phyloP scores from a whole-genome alignment of 1,284 basidiomycete species.

The Cryptococcus deneoformans region DNA sequence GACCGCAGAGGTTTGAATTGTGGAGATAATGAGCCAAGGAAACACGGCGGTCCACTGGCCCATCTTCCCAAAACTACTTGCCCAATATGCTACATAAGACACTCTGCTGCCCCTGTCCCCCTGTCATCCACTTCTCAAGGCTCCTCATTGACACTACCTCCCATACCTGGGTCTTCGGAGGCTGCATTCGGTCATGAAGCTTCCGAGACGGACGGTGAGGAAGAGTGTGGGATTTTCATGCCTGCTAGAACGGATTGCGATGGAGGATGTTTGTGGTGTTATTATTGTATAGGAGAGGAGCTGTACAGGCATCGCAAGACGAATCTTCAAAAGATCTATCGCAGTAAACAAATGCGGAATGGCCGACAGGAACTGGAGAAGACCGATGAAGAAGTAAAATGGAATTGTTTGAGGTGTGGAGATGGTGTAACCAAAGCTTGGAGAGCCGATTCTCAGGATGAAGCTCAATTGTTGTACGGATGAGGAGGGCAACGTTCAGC shows the following conservation, averaged over 20 bases:
- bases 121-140: constrained; percentile 22
- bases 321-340: background rate
- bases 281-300: constrained; percentile 77
- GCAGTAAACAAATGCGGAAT: constrained; percentile 2
- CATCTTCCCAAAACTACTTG: constrained; percentile 46
- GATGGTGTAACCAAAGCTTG: constrained; percentile 35
- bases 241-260: constrained; percentile 46
- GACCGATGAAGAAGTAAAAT: constrained; percentile 38
- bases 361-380: constrained; percentile 2
- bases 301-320: constrained; percentile 54
- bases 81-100: constrained; percentile 50
- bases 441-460: constrained; percentile 16
- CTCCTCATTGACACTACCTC: constrained; percentile 23
- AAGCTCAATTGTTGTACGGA: background rate
- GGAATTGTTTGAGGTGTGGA: constrained; percentile 78
- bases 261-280: constrained; percentile 79
- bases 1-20: background rate
- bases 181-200: constrained; percentile 8
- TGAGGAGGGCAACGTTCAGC: background rate
- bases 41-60: constrained; percentile 36
- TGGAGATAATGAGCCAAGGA: background rate
- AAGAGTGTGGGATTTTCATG: constrained; percentile 44
- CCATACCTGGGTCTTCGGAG: constrained; percentile 9
- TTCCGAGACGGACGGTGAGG: constrained; percentile 10
- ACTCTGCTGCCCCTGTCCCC: constrained; percentile 23